These are phyloP conservation scores for Dactylellina sp. DNA, from an alignment of 2,329 filamentous ascomycete genomes.

Conservation along the genomic window DNA sequence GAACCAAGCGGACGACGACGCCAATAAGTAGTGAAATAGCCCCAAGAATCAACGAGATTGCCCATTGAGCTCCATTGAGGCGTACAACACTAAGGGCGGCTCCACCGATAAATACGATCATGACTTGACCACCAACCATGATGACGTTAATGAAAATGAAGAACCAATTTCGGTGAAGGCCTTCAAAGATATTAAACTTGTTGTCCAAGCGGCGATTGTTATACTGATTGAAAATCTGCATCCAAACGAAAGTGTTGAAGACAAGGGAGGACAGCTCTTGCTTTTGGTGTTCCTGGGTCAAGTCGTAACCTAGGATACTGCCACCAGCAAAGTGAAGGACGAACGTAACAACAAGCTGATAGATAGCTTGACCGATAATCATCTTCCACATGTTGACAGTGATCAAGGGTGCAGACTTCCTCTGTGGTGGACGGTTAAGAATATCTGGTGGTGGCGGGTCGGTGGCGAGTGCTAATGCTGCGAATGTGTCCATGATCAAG, in stretches of 20 bases:
- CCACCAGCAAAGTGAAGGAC: slow-evolving; percentile 73
- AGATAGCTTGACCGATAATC: slow-evolving; percentile 73
- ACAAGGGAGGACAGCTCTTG: slow-evolving; percentile 71
- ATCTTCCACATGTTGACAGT: slow-evolving; percentile 74
- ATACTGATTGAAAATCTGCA: slow-evolving; percentile 77
- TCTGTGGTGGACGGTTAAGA: slow-evolving; percentile 68
- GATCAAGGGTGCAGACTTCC: slow-evolving; percentile 66
- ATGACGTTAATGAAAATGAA: slow-evolving; percentile 71
- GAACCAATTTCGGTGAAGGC: slow-evolving; percentile 70
- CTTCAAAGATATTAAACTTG: slow-evolving; percentile 73
- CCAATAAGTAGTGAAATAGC: slow-evolving; percentile 68
- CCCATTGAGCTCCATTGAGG: slow-evolving; percentile 70
- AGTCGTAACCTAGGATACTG: slow-evolving; percentile 68
- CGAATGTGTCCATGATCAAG: slow-evolving; percentile 77
- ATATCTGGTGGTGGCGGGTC: slow-evolving; percentile 72
- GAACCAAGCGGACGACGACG: slow-evolving; percentile 67
- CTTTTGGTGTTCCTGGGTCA: slow-evolving; percentile 64
- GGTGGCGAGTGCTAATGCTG: slow-evolving; percentile 74
- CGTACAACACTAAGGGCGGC: slow-evolving; percentile 68
- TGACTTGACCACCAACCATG: slow-evolving; percentile 71
- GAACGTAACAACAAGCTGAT: slow-evolving; percentile 72
- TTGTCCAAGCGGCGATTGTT: slow-evolving; percentile 73
- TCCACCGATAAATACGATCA: slow-evolving; percentile 72
- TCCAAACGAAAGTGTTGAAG: slow-evolving; percentile 79
- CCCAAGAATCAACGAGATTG: slow-evolving; percentile 68